Percentiles rank a stretch among this genome's conserved stretches.
phyloP scores from a whole-genome alignment of 345 rosid species.

The Salix suchowensis region DNA sequence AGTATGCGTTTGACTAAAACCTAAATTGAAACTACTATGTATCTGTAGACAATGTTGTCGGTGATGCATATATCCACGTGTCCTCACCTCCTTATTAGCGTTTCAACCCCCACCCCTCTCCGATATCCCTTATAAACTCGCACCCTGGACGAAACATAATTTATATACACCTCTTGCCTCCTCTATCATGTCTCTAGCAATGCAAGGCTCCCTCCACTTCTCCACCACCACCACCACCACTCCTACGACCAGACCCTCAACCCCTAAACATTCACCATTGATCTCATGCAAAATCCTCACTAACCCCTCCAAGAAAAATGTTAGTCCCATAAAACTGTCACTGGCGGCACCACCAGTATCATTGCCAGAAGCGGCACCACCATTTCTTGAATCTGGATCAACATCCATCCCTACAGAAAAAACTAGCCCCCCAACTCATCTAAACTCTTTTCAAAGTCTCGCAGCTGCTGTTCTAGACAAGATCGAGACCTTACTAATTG shows the following conservation, averaged over 20 bases:
- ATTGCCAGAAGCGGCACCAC: not conserved
- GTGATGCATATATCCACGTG: constrained; percentile 17
- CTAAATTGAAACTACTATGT: too few relatives aligned
- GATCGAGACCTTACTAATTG: constrained; percentile 33
- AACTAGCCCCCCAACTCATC: constrained; percentile 7
- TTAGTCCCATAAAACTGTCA: not conserved
- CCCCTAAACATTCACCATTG: not conserved
- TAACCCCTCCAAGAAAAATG: constrained; percentile 17
- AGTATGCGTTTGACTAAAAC: too few relatives aligned
- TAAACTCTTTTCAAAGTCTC: constrained; percentile 37
- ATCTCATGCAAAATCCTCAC: constrained; percentile 23
- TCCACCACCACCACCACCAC: not conserved
- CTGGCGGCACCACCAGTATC: not conserved
- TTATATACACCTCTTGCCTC: not conserved
- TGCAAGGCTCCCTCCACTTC: constrained; percentile 18
- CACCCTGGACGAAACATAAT: not conserved
- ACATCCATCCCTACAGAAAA: not conserved
- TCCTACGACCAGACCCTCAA: not conserved
- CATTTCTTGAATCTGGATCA: not conserved
- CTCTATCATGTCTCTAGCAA: not conserved
- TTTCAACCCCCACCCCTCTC: not conserved
- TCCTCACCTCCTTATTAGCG: not conserved
- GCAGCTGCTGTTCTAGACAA: constrained; percentile 35
- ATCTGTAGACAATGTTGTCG: not conserved
- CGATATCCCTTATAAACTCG: not conserved